A percentile compares a stretch with the other conserved stretches of the same genome.
Conservation (phyloP, 2,329 filamentous ascomycete genomes). For the Coniella lustricola region DNA sequence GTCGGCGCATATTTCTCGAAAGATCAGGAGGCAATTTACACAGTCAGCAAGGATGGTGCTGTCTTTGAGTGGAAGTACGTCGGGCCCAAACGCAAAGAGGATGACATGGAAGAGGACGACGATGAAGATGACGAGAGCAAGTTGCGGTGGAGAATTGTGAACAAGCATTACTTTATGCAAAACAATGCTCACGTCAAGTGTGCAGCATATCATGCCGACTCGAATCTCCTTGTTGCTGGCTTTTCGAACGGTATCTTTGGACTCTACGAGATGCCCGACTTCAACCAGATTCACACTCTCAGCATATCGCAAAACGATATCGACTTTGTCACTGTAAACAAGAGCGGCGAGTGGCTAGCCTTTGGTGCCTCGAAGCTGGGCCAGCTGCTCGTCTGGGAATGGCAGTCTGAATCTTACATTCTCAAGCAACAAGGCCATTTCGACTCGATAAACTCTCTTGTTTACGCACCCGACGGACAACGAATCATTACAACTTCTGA, state of each 20-base stretch:
- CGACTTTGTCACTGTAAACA: slow-evolving; percentile 89
- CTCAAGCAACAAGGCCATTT: slow-evolving; percentile 97
- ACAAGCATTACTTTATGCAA: slow-evolving; percentile 91
- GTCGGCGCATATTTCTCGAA: slow-evolving; percentile 95
- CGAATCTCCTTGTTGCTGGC: slow-evolving; percentile 89
- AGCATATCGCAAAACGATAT: slow-evolving; percentile 97
- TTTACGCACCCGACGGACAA: slow-evolving; percentile 90
- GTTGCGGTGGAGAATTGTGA: slow-evolving; percentile 83
- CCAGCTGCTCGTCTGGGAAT: slow-evolving; percentile 97
- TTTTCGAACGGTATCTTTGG: slow-evolving; percentile 94
- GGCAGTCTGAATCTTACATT: slow-evolving; percentile 98
- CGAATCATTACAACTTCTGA: slow-evolving; percentile 90
- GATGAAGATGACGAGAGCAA: slow-evolving; percentile 56
- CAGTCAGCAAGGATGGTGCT: slow-evolving; percentile 94
- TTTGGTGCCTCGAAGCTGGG: slow-evolving; percentile 94
- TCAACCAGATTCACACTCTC: slow-evolving; percentile 85
- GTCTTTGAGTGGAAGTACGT: slow-evolving; percentile 90
- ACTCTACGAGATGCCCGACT: slow-evolving; percentile 91
- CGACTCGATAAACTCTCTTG: slow-evolving; percentile 87
- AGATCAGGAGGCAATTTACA: slow-evolving; percentile 93
- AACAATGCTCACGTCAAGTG: slow-evolving; percentile 80
- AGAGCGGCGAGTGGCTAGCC: slow-evolving; percentile 91
- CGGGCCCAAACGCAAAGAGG: slow-evolving; percentile 51
- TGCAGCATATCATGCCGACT: slow-evolving; percentile 78
- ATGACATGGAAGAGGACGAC: slow-evolving; percentile 53